Base-by-base conservation (phyloP, 202 grass and related monocot genomes). In the Digitaria exilis region DNA sequence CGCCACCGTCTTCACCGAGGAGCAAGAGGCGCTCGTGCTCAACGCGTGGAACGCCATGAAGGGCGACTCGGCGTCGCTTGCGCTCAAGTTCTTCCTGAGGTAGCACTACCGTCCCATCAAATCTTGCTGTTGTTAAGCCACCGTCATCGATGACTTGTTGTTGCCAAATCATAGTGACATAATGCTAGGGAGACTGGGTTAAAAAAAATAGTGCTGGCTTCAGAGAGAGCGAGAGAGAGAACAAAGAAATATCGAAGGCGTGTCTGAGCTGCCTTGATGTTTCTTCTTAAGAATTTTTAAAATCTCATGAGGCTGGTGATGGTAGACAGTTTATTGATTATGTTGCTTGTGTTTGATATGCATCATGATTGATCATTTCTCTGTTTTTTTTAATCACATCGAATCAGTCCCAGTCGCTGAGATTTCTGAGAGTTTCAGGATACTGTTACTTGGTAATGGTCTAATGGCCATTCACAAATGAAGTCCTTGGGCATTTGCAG, bases 71-170 rank as follows among this genome's bases (percentile, higher is more conserved):
- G 71, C 75, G 16, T 70, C 65, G 79, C 45, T 87, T 22, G 83
- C 82, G 45, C 78, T 89, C 75, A 84, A 89, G 64, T 94, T 91
- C 56, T 91, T 91, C 80, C 62, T 89, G 56, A 84, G 91, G 88
- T 91, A 61, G 71, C 87, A 62, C 58, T 17, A 4, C 17, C 14
- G 28, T 34, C 13, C 73, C 54, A 7, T 59, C 18, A 19, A 18
- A 13, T 41, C 6, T 28, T 69, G 7, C 1, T 2, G 62, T 1
- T 56, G 48, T 19, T 19, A 13, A 26, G 28, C 32, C 48, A 22
- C 26, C 14, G 5, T 11, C 44, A 12, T 9, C 41, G 14, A 22
- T 59, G 46, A 50, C 46, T 19, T 6, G 35, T 39, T 7, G 25
- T 34, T 14, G 45, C 19, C 19, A 1, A 6, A 57, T 75, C 72